Evolutionary conservation across 129 eudicot genomes (phyloP).

Genomic region (Dittrichia graveolens): DNA sequence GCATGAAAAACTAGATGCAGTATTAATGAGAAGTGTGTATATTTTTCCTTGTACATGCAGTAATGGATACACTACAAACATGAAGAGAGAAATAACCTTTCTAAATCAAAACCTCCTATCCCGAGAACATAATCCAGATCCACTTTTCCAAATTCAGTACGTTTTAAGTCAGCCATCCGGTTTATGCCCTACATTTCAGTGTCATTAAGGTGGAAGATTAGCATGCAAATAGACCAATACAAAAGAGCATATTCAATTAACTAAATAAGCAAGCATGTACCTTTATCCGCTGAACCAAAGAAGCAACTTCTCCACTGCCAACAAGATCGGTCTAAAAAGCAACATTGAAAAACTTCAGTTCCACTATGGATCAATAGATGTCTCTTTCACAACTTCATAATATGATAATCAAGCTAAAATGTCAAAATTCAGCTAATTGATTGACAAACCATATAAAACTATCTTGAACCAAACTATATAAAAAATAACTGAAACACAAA

Average conservation of each 20-base stretch:
- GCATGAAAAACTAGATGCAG: not conserved
- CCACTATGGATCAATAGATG: conserved; percentile 12
- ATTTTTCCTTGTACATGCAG: not conserved
- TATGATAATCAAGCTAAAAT: conserved; percentile 4
- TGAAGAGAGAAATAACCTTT: conserved; percentile 57
- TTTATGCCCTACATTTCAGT: conserved; percentile 64
- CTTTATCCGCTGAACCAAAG: conserved; percentile 77
- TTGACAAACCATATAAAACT: not conserved
- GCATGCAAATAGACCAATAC: not conserved
- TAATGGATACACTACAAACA: not conserved
- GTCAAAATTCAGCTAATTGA: not conserved
- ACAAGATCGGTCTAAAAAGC: conserved; percentile 89
- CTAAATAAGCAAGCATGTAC: conserved; percentile 36
- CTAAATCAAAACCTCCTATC: conserved; percentile 96
- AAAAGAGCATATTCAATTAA: conserved; percentile 1
- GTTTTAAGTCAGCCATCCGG: conserved; percentile 78
- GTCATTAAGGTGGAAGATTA: conserved; percentile 12
- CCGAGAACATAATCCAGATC: conserved; percentile 98
- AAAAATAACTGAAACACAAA: not conserved
- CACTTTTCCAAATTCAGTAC: conserved; percentile 83
- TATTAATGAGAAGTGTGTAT: not conserved
- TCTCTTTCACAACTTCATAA: conserved; percentile 1
- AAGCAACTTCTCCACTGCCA: conserved; percentile 59
- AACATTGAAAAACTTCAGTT: conserved; percentile 30
- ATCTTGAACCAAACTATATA: not conserved